Conservation (phyloP, 768 basidiomycete genomes). For the Kwoniella europaea region DNA sequence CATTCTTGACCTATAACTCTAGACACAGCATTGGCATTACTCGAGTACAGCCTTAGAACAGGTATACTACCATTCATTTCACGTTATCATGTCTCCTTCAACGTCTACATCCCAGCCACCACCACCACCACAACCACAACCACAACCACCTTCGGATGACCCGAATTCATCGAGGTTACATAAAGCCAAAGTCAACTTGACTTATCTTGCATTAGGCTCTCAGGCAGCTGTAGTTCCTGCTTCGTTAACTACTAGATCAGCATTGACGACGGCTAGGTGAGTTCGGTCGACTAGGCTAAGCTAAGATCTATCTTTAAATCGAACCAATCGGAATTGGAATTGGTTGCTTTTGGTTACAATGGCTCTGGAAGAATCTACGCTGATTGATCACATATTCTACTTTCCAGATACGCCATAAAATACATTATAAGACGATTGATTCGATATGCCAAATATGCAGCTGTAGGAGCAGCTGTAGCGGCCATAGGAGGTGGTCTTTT, state of each 20-base stretch:
- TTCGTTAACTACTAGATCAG: slow-evolving; percentile 36
- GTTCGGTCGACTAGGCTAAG: background rate
- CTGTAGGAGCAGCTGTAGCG: slow-evolving; percentile 41
- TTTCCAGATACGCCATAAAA: slow-evolving; percentile 43
- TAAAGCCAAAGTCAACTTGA: slow-evolving; percentile 40
- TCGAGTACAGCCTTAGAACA: no score
- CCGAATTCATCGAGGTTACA: slow-evolving; percentile 14
- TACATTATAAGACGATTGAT: slow-evolving; percentile 43
- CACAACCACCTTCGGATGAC: slow-evolving; percentile 12
- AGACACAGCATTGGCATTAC: no score
- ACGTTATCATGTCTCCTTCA: slow-evolving; percentile 1
- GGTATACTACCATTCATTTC: background rate
- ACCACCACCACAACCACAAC: background rate
- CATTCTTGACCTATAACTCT: background rate
- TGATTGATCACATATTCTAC: background rate
- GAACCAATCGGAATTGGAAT: no score
- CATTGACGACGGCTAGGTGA: slow-evolving; percentile 45
- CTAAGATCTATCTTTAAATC: no score
- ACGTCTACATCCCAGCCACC: background rate
- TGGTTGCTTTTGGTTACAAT: no score
- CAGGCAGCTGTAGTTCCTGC: slow-evolving; percentile 38
- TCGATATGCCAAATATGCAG: slow-evolving; percentile 53
- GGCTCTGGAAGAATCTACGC: no score
- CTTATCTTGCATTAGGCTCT: slow-evolving; percentile 44
- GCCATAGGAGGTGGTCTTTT: slow-evolving; percentile 39